Evolutionary conservation across 345 rosid genomes (phyloP).

Genomic region (Eucalyptus cloeziana): DNA sequence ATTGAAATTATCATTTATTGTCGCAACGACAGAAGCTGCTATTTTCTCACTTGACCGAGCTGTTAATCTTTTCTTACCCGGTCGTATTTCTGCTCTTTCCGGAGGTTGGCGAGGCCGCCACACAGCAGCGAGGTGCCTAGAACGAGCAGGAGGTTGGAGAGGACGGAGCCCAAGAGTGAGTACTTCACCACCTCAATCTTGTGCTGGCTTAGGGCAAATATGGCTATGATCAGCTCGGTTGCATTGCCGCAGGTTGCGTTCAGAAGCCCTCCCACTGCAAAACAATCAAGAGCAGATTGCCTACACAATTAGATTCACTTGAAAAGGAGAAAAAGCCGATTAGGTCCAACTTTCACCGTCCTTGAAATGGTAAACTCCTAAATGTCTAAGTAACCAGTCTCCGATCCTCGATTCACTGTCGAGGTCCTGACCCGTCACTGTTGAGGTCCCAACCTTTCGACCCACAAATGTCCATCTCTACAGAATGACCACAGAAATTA

Average conservation of each 20-base stretch:
- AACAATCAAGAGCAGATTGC: neutral
- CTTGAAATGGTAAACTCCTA: neutral
- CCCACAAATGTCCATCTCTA: neutral
- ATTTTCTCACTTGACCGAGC: neutral
- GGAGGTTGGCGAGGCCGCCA: conserved; percentile 75
- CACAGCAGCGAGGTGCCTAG: conserved; percentile 90
- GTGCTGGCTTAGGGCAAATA: conserved; percentile 45
- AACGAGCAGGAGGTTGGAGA: conserved; percentile 87
- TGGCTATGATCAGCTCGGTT: conserved; percentile 80
- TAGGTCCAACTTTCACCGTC: neutral
- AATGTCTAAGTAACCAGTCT: neutral
- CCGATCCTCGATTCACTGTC: neutral
- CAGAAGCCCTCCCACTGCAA: conserved; percentile 76
- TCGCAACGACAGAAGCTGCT: neutral
- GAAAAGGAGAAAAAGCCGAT: neutral
- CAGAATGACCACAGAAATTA: neutral
- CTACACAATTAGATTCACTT: neutral
- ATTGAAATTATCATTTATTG: neutral
- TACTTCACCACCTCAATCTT: conserved; percentile 76
- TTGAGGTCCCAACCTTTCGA: neutral
- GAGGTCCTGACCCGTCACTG: neutral
- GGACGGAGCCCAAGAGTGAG: conserved; percentile 78
- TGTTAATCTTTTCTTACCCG: conserved; percentile 22
- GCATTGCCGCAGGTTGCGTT: conserved; percentile 98
- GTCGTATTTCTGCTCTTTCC: conserved; percentile 65